These are phyloP conservation scores for Tricharina praecox DNA, from an alignment of 495 filamentous ascomycete genomes.

Conservation along the genomic window DNA sequence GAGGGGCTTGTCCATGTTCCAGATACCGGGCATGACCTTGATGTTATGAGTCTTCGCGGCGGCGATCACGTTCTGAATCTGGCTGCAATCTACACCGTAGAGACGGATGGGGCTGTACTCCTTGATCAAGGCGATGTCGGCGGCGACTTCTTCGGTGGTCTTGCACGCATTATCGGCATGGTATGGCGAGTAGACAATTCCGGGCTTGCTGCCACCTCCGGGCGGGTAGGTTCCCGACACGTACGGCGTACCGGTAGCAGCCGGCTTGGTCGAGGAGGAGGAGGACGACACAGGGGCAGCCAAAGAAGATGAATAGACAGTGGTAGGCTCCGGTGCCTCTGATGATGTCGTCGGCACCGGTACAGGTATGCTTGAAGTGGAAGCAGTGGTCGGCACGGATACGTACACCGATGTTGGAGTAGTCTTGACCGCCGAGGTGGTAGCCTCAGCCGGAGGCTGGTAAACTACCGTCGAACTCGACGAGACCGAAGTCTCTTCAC, in stretches of 20 bases:
- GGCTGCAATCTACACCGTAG: slow-evolving; percentile 68
- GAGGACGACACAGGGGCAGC: slow-evolving; percentile 6
- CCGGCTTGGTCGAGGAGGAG: slow-evolving; percentile 6
- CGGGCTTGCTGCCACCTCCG: slow-evolving; percentile 30
- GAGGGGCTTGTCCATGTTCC: slow-evolving; percentile 40
- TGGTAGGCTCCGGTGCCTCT: slow-evolving; percentile 2
- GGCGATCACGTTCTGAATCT: slow-evolving; percentile 41
- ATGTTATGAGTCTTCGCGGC: slow-evolving; percentile 42
- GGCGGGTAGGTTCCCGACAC: slow-evolving; percentile 8
- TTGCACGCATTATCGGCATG: slow-evolving; percentile 51
- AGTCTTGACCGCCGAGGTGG: neutral
- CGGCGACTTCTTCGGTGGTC: slow-evolving; percentile 39
- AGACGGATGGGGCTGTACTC: slow-evolving; percentile 48
- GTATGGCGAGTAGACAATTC: slow-evolving; percentile 63
- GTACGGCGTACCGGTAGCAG: slow-evolving; percentile 7
- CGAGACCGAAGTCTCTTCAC: neutral
- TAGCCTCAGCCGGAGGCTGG: neutral
- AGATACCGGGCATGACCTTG: slow-evolving; percentile 60
- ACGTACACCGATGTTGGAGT: slow-evolving; percentile 4
- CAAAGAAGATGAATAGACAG: slow-evolving; percentile 8
- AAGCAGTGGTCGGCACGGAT: neutral
- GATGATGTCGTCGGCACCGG: neutral
- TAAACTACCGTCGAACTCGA: neutral
- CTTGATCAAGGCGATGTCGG: slow-evolving; percentile 39
- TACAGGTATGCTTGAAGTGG: neutral